Evolutionary conservation across 179 eudicot species (phyloP).

Genomic region (Drosera spatulata): DNA sequence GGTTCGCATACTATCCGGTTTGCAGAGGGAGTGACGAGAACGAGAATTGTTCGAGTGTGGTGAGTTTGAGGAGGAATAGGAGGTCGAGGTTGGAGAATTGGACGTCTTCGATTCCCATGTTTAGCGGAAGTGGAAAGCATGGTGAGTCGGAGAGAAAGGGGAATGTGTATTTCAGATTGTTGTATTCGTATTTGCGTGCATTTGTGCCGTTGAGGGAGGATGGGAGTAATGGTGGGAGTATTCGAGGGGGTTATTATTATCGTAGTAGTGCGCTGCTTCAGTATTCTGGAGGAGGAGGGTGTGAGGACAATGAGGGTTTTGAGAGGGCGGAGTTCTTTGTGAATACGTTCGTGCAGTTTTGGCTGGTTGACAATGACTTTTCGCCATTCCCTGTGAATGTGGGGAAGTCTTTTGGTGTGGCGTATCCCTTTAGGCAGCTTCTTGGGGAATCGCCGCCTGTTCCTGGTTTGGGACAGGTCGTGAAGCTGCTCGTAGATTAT

Average conservation of each 20-base stretch:
- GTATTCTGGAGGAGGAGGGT: conserved; percentile 24
- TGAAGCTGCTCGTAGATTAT: conserved; percentile 62
- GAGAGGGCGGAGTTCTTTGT: conserved; percentile 65
- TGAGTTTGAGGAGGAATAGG: conserved; percentile 28
- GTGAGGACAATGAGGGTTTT: conserved; percentile 31
- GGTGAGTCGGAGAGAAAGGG: conserved; percentile 43
- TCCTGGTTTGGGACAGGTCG: conserved; percentile 75
- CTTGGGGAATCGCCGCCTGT: conserved; percentile 77
- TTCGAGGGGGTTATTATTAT: no score
- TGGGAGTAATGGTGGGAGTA: neutral
- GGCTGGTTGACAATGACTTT: conserved; percentile 88
- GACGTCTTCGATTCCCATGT: conserved; percentile 63
- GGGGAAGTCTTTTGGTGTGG: conserved; percentile 55
- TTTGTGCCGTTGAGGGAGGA: conserved; percentile 60
- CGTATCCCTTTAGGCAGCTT: conserved; percentile 46
- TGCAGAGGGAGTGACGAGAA: conserved; percentile 51
- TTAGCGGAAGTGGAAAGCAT: conserved; percentile 39
- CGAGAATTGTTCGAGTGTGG: conserved; percentile 6
- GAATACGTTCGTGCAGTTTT: conserved; percentile 53
- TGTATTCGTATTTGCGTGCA: conserved; percentile 53
- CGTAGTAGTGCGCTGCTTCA: conserved; percentile 76
- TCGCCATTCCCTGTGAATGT: conserved; percentile 62
- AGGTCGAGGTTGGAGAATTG: conserved; percentile 70
- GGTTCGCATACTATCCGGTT: conserved; percentile 95
- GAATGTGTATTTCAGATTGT: conserved; percentile 48